phyloP scores from a whole-genome alignment of 2,329 filamentous ascomycete genomes.

The Capronia epimyces region DNA sequence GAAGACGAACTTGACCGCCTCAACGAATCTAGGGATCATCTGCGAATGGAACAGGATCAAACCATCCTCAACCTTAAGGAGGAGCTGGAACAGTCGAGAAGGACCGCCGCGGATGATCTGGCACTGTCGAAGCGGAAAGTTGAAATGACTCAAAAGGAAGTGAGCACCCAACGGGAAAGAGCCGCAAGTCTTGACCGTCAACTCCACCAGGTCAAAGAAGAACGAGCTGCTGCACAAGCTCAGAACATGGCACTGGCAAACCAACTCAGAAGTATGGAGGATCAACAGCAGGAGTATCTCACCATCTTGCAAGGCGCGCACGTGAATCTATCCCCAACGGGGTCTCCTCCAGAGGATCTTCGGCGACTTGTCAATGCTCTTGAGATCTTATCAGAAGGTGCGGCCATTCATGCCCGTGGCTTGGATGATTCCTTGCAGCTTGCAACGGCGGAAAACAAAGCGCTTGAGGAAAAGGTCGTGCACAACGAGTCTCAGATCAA shows the following conservation, averaged over 20 bases:
- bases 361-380: constrained; percentile 57
- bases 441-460: constrained; percentile 59
- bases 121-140: constrained; percentile 42
- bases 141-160: constrained; percentile 58
- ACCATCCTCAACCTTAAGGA: constrained; percentile 62
- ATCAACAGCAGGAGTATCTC: constrained; percentile 49
- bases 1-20: constrained; percentile 89
- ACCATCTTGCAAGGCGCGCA: constrained; percentile 56
- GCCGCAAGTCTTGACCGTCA: constrained; percentile 56
- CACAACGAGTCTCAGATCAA: constrained; percentile 56
- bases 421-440: constrained; percentile 56
- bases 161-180: constrained; percentile 56
- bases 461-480: constrained; percentile 51
- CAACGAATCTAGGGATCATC: constrained; percentile 75
- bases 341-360: constrained; percentile 52
- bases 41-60: constrained; percentile 65
- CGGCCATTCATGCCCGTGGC: constrained; percentile 56
- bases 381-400: constrained; percentile 52
- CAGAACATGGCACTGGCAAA: constrained; percentile 47
- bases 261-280: constrained; percentile 49
- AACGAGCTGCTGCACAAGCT: constrained; percentile 35
- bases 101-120: constrained; percentile 40
- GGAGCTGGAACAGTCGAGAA: constrained; percentile 54
- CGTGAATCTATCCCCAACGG: constrained; percentile 52
- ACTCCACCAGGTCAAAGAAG: constrained; percentile 52